phyloP scores from a whole-genome alignment of 2,329 filamentous ascomycete species.

The Exophiala viscosa region DNA sequence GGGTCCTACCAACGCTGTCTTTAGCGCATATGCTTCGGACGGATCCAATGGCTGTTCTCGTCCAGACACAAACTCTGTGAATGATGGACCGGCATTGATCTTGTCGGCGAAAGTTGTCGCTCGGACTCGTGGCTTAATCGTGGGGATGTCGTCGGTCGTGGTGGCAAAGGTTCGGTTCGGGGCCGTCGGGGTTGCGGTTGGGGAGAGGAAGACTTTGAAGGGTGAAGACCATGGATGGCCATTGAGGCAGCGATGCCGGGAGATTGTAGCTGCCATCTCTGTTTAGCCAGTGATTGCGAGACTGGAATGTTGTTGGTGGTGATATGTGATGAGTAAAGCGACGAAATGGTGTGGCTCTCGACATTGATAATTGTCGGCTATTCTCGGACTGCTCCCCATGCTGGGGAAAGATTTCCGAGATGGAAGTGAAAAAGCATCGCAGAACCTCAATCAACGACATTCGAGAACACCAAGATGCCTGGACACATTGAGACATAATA shows the following conservation, averaged over 20 bases:
- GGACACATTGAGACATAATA: no score
- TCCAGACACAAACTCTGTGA: constrained; percentile 59
- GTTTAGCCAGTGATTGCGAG: background rate
- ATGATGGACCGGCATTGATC: constrained; percentile 62
- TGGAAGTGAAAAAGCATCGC: no score
- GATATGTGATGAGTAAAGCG: constrained; percentile 3
- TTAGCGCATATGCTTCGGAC: constrained; percentile 56
- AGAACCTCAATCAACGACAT: no score
- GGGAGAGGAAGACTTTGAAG: constrained; percentile 26
- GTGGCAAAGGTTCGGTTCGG: constrained; percentile 41
- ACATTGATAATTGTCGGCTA: no score
- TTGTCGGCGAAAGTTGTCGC: constrained; percentile 59
- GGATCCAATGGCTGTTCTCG: constrained; percentile 41
- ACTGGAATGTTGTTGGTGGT: constrained; percentile 1
- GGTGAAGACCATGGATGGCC: constrained; percentile 26
- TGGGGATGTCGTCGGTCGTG: constrained; percentile 38
- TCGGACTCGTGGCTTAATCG: constrained; percentile 37
- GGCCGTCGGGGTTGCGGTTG: constrained; percentile 3
- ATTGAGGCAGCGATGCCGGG: constrained; percentile 24
- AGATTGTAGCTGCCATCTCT: constrained; percentile 20
- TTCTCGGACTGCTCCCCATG: no score
- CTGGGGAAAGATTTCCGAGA: no score
- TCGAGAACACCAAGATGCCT: no score
- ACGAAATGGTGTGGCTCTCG: background rate
- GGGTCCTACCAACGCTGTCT: constrained; percentile 59